These are phyloP conservation scores for Plasmodium fragile DNA, from an alignment of 169 alveolate genomes.

Conservation along the genomic window DNA sequence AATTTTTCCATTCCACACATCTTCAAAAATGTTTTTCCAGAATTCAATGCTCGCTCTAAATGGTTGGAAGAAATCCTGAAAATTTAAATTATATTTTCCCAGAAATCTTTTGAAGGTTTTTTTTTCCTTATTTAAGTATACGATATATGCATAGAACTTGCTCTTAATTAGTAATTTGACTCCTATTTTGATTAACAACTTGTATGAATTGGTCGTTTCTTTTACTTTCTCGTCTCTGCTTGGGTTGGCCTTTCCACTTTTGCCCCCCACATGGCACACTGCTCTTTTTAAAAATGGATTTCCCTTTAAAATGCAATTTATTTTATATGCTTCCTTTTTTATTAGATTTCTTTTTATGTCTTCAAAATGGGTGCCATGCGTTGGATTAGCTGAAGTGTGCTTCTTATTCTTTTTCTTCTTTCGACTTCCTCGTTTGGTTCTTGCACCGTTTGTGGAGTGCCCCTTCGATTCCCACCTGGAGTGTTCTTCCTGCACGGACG, in stretches of 20 bases:
- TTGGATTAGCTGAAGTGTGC: not conserved
- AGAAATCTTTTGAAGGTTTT: conserved; percentile 51
- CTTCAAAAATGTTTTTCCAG: conserved; percentile 74
- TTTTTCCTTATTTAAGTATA: conserved; percentile 36
- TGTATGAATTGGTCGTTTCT: conserved; percentile 20
- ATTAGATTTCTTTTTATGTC: conserved; percentile 40
- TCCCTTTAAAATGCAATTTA: conserved; percentile 5
- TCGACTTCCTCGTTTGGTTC: not conserved
- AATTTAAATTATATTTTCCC: conserved; percentile 51
- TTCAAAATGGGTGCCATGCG: conserved; percentile 8
- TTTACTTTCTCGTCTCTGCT: not conserved
- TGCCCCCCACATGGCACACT: not conserved
- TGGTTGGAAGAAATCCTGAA: conserved; percentile 66
- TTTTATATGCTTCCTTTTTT: conserved; percentile 52
- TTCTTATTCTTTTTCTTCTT: not conserved
- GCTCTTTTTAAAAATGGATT: not conserved
- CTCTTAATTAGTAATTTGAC: conserved; percentile 44
- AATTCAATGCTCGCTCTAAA: conserved; percentile 32
- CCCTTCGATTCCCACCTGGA: not conserved
- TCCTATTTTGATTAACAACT: conserved; percentile 27
- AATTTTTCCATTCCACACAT: conserved; percentile 64
- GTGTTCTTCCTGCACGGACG: not conserved
- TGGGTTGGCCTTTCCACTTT: not conserved
- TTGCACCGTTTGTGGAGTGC: not conserved
- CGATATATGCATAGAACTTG: conserved; percentile 40